These are phyloP conservation scores for Fraxinus excelsior DNA, from an alignment of 257 asterid species.

Conservation along the genomic window DNA sequence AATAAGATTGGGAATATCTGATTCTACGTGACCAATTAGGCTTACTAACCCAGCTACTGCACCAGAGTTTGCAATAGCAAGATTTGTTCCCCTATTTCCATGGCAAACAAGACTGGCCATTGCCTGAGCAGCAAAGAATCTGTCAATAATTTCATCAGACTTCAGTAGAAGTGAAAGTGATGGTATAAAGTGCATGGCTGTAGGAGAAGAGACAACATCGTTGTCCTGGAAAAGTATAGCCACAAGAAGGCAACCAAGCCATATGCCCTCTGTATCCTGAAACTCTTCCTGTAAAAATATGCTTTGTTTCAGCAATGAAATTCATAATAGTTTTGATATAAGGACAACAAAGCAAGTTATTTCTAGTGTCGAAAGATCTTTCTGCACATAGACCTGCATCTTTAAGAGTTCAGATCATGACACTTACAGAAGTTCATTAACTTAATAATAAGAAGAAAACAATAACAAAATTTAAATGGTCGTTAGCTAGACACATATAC, in stretches of 20 bases:
- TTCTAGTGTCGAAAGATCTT: conserved; percentile 6
- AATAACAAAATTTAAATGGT: not conserved
- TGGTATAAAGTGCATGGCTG: conserved; percentile 51
- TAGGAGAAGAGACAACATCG: conserved; percentile 55
- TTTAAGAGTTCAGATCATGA: conserved; percentile 3
- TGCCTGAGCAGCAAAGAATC: conserved; percentile 85
- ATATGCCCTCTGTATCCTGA: conserved; percentile 73
- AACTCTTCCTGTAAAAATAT: conserved; percentile 60
- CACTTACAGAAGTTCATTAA: conserved; percentile 3
- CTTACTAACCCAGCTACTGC: conserved; percentile 65
- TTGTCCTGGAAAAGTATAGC: conserved; percentile 77
- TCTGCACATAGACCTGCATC: conserved; percentile 5
- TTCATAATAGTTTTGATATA: not conserved
- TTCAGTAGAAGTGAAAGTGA: conserved; percentile 57
- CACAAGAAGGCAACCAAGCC: conserved; percentile 78
- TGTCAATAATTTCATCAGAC: conserved; percentile 68
- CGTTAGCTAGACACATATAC: conserved; percentile 10
- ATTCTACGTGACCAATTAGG: conserved; percentile 67
- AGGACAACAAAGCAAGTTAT: conserved; percentile 14
- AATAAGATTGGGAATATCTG: conserved; percentile 61
- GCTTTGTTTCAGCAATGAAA: conserved; percentile 26
- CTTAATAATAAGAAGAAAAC: not conserved
- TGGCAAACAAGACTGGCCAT: conserved; percentile 75
- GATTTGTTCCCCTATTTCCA: conserved; percentile 59
- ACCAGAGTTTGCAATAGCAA: conserved; percentile 73